phyloP scores from a whole-genome alignment of 2,329 filamentous ascomycete species.

The Exophiala spinifera region DNA sequence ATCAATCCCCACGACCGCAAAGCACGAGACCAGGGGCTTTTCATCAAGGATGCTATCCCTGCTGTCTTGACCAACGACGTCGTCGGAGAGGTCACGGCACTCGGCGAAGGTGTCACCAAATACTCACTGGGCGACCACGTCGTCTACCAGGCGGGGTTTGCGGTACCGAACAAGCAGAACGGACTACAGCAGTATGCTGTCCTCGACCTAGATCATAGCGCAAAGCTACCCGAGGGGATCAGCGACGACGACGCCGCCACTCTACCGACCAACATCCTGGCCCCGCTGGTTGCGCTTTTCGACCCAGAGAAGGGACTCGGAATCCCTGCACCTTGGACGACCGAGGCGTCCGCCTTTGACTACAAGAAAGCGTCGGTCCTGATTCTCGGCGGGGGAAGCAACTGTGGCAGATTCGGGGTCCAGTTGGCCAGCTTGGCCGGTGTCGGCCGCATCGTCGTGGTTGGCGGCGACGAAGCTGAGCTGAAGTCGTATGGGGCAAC shows the following conservation, averaged over 20 bases:
- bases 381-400: constrained; percentile 31
- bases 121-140: constrained; percentile 35
- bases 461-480: constrained; percentile 34
- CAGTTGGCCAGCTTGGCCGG: constrained; percentile 31
- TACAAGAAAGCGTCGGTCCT: constrained; percentile 24
- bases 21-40: constrained; percentile 37
- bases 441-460: constrained; percentile 41
- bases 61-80: constrained; percentile 37
- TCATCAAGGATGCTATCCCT: constrained; percentile 34
- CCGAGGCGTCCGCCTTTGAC: constrained; percentile 23
- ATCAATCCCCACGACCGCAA: constrained; percentile 42
- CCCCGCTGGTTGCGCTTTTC: constrained; percentile 38
- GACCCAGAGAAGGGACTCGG: constrained; percentile 29
- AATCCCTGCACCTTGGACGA: constrained; percentile 28
- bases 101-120: constrained; percentile 30
- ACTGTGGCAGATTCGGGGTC: constrained; percentile 29
- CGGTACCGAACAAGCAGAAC: constrained; percentile 1
- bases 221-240: constrained; percentile 36
- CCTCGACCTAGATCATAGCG: constrained; percentile 31
- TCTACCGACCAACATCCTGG: constrained; percentile 38
- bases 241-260: constrained; percentile 39
- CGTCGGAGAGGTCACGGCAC: constrained; percentile 34
- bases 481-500: constrained; percentile 40
- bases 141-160: constrained; percentile 30
- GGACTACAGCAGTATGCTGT: constrained; percentile 42